A percentile compares a stretch with the other conserved stretches of the same genome.
Evolutionary conservation across 495 filamentous ascomycete genomes (phyloP).

Genomic region (Aspergillus incahuasiensis): DNA sequence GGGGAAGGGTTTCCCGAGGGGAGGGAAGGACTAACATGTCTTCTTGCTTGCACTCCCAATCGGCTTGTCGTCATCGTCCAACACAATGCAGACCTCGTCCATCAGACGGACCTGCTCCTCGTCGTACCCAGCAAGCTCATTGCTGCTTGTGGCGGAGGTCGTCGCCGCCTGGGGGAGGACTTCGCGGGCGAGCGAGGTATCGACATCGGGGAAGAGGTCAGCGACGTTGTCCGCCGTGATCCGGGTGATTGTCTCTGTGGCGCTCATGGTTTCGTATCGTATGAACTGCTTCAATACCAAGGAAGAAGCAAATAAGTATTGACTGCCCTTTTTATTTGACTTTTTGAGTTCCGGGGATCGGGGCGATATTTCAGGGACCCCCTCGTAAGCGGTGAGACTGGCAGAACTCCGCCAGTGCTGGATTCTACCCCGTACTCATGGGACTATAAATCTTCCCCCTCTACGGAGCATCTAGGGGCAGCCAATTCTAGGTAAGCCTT

Average conservation of each 20-base stretch:
- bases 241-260: slow-evolving; percentile 43
- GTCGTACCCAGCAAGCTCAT: slow-evolving; percentile 77
- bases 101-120: slow-evolving; percentile 96
- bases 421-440: neutral
- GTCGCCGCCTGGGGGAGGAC: slow-evolving; percentile 48
- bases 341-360: slow-evolving; percentile 1
- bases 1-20: neutral
- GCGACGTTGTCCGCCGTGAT: slow-evolving; percentile 86
- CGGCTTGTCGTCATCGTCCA: slow-evolving; percentile 85
- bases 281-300: neutral
- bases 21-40: slow-evolving; percentile 60
- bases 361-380: neutral
- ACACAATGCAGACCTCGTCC: slow-evolving; percentile 98
- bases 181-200: slow-evolving; percentile 67
- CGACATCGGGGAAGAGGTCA: slow-evolving; percentile 90
- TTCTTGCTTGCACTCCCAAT: slow-evolving; percentile 99
- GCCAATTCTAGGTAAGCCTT: no score
- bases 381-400: slow-evolving; percentile 4
- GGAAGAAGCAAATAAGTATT: neutral
- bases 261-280: slow-evolving; percentile 36
- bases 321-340: neutral
- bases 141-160: slow-evolving; percentile 30
- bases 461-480: no score
- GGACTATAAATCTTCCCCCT: neutral
- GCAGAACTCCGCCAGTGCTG: slow-evolving; percentile 6